Conservation (phyloP, 2,329 filamentous ascomycete species). For the Arthrinium phaeospermum region DNA sequence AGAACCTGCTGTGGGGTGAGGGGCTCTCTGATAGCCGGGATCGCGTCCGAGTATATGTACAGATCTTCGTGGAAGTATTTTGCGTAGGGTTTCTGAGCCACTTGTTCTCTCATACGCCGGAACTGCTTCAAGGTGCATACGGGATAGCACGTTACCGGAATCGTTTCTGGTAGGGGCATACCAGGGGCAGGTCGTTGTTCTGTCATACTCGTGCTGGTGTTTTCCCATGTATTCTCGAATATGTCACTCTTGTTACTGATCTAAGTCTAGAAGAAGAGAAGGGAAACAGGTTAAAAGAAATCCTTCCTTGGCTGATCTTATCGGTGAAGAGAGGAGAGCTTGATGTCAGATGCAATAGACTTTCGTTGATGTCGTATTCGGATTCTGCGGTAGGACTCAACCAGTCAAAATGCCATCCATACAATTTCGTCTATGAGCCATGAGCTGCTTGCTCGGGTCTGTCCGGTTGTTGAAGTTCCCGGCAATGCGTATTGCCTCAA, state of each 20-base stretch:
- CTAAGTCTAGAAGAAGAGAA: too few species aligned
- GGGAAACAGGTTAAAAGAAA: too few species aligned
- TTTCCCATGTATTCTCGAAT: neutral
- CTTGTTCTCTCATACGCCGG: conserved; percentile 16
- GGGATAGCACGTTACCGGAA: conserved; percentile 27
- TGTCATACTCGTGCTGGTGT: neutral
- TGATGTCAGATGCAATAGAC: neutral
- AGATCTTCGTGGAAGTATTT: conserved; percentile 24
- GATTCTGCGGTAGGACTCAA: neutral
- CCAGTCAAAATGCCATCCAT: neutral
- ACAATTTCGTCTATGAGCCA: neutral
- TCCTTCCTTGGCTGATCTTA: neutral
- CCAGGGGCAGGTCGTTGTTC: neutral
- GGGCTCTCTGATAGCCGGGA: conserved; percentile 23
- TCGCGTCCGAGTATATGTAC: conserved; percentile 23
- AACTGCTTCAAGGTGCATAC: conserved; percentile 22
- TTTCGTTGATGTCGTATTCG: neutral
- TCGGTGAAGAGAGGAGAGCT: neutral
- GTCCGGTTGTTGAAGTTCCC: neutral
- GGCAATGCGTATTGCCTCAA: neutral
- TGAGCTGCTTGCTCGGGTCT: too few species aligned
- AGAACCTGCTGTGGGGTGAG: conserved; percentile 24
- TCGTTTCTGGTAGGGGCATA: neutral
- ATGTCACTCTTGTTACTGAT: neutral
- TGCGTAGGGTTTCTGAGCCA: conserved; percentile 25